Evolutionary conservation across 257 asterid species (phyloP).

Genomic region (Solanum etuberosum): DNA sequence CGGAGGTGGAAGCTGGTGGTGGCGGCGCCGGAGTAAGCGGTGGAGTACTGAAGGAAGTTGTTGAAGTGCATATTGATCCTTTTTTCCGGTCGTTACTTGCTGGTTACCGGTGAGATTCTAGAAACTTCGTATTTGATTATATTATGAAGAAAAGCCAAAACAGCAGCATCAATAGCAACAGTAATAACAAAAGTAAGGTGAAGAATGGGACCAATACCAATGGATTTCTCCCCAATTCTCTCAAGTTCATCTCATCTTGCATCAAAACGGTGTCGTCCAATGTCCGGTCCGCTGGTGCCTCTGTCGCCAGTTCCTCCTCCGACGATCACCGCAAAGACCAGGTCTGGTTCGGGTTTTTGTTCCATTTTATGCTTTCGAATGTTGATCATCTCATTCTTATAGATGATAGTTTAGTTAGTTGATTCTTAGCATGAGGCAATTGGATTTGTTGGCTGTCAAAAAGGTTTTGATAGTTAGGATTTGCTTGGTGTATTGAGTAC

Average conservation of each 20-base stretch:
- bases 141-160: conserved; percentile 37
- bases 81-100: conserved; percentile 3
- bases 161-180: conserved; percentile 2
- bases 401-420: neutral
- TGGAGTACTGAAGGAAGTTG: neutral
- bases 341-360: neutral
- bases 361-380: neutral
- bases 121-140: conserved; percentile 1
- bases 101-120: conserved; percentile 2
- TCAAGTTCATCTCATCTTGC: conserved; percentile 41
- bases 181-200: conserved; percentile 3
- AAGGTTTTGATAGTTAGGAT: neutral
- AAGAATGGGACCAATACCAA: conserved; percentile 18
- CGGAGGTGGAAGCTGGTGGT: neutral
- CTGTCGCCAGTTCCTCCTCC: conserved; percentile 31
- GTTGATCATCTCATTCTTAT: neutral
- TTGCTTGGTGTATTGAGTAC: neutral
- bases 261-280: conserved; percentile 39
- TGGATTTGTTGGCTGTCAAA: neutral
- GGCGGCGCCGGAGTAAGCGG: conserved; percentile 9
- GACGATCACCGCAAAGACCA: conserved; percentile 37
- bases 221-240: conserved; percentile 32
- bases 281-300: conserved; percentile 36
- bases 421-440: neutral
- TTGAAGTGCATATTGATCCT: neutral